phyloP scores from a whole-genome alignment of 176 grass and related monocot genomes.

The Carex littledalei region DNA sequence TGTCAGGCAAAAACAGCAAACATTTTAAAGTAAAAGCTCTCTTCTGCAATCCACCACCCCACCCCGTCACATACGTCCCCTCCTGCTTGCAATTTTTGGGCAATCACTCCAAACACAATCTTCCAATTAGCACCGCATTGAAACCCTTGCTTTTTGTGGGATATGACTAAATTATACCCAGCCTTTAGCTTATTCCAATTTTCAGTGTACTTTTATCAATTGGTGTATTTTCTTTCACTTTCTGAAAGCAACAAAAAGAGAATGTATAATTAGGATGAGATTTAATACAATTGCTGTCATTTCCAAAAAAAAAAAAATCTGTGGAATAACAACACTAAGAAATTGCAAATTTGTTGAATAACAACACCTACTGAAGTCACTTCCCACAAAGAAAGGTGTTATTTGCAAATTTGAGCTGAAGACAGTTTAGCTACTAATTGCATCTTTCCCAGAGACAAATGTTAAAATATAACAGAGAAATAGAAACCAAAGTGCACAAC shows the following conservation, averaged over 20 bases:
- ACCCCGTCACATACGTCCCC: background rate
- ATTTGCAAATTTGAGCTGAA: slow-evolving; percentile 16
- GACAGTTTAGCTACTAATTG: slow-evolving; percentile 22
- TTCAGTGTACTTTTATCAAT: background rate
- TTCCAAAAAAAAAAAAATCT: background rate
- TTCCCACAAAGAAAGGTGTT: background rate
- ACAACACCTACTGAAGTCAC: background rate
- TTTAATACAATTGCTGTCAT: background rate
- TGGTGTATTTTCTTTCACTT: background rate
- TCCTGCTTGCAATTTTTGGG: background rate
- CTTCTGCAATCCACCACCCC: background rate
- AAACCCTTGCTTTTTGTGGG: background rate
- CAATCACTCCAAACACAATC: slow-evolving; percentile 4
- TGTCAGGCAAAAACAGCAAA: background rate
- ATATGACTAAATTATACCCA: background rate
- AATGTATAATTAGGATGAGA: background rate
- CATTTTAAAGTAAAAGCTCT: background rate
- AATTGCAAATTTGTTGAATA: background rate
- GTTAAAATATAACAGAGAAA: slow-evolving; percentile 24
- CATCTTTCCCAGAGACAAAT: slow-evolving; percentile 19
- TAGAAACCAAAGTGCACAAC: slow-evolving; percentile 32
- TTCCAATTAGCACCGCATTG: background rate
- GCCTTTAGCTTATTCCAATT: background rate
- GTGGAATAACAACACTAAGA: background rate
- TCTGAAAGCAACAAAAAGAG: background rate